Evolutionary conservation across 164 flowering plant genomes (phyloP), one percentile per base, ranked within the genome.

Genomic region (Tinospora cordifolia): DNA sequence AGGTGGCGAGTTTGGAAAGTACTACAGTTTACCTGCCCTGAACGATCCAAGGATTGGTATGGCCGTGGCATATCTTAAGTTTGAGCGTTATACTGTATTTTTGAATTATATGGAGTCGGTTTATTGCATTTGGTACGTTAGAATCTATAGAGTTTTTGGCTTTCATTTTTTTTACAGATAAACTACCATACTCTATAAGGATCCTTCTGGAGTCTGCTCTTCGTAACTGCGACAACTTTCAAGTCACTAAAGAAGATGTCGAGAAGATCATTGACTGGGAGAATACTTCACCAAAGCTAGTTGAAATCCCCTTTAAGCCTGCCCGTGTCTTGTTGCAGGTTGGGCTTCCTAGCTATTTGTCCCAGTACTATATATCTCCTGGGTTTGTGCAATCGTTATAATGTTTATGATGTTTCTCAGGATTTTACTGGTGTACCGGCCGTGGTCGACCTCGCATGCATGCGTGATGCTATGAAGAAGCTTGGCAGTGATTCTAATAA

Each of bases 371-470:
- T 34, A 12, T 26, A 11, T 40, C 41, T 66, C 0, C 3, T 6
- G 15, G 21, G n/a, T 46, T 1, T 66, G 59, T 12, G 27, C 13
- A 21, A 22, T n/a, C 0, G 25, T 34, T 2, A 19, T 27, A 24
- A 54, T 54, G 1, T 54, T 51, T 54, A 74, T 5, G 60, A 49
- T 70, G 1, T 58, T 59, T 47, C 2, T 25, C 83, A 94, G 98
- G 98, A 92, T 81, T 92, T 94, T 70, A 94, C 99, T 69, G 99
- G 99, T 63, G 98, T 94, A 58, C 99, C 99, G 34, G 97, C 99
- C 74, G 97, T 94, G 62, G 98, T 94, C 72, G 99, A 94, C 75
- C 92, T 94, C 72, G 99, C 99, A 69, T 88, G 93, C 75, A 94
- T 94, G 98, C 82, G 98, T 19, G 99, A 94, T 86, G 99, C 99